phyloP scores from a whole-genome alignment of 2,329 filamentous ascomycete genomes.

The Massarina eburnea region DNA sequence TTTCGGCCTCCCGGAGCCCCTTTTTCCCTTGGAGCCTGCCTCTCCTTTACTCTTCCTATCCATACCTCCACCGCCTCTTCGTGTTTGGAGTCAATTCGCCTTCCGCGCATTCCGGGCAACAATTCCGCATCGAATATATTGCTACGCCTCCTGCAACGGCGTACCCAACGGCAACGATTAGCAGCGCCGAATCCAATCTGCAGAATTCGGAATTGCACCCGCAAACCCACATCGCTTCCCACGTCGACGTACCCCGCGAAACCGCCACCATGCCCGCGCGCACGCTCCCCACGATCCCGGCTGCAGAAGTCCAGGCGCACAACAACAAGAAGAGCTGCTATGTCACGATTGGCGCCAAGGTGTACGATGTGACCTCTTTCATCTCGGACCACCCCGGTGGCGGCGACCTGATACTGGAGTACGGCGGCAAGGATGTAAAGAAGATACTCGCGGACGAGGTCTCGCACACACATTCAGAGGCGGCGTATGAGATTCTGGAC shows the following conservation, averaged over 20 bases:
- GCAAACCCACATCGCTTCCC: neutral
- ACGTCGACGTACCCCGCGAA: neutral
- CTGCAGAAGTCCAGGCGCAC: conserved; percentile 78
- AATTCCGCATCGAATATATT: conserved; percentile 11
- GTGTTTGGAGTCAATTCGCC: neutral
- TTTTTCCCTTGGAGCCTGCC: conserved; percentile 1
- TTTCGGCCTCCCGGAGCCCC: neutral
- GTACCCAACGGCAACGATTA: neutral
- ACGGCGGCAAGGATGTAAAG: conserved; percentile 82
- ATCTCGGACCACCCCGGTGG: conserved; percentile 89
- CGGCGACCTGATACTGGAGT: conserved; percentile 82
- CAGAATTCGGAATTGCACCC: neutral
- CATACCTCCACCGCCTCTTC: conserved; percentile 3
- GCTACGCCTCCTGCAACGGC: conserved; percentile 4
- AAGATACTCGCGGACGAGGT: conserved; percentile 78
- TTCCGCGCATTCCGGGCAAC: neutral
- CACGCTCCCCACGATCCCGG: conserved; percentile 80
- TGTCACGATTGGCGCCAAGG: conserved; percentile 84
- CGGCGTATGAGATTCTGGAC: conserved; percentile 93
- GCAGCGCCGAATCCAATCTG: neutral
- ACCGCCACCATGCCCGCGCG: conserved; percentile 69
- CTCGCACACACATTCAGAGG: conserved; percentile 84
- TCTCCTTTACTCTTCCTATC: conserved; percentile 3
- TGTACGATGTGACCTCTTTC: conserved; percentile 95
- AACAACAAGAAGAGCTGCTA: conserved; percentile 84